Evolutionary conservation across 139 green algal genomes (phyloP), one percentile per base, ranked within the genome.

Genomic region (Coelastrella sp.): DNA sequence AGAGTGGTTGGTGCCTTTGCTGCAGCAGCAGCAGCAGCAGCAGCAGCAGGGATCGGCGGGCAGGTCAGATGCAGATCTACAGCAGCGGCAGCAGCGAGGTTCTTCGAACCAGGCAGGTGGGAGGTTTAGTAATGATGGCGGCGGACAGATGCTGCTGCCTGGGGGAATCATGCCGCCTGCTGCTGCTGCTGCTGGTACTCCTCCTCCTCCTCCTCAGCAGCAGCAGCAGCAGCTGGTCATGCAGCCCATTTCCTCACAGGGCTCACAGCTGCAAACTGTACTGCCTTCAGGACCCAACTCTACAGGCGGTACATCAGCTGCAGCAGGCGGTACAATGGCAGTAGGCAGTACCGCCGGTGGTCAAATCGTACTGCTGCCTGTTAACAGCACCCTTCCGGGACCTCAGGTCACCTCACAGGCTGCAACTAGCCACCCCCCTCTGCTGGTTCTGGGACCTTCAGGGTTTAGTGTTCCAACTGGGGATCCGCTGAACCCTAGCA

Each of bases 221-320:
- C 85, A 92, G 66, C 78, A 89, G 56, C 76, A 89, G 73, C 78
- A 78, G 25, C 68, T 84, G 58, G 81, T n/a, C 20, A 66, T 87
- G 60, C 61, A 57, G 58, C 61, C 61, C 8, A 17, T 76, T 12
- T 11, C 70, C 11, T 11, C 10, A 68, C 79, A 72, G 78, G 20
- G 27, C 58, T 68, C 22, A 8, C 58, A 85, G 27, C 20, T 19
- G 49, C 57, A 68, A 12, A 70, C 22, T 5, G 7, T n/a, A 83
- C 8, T 22, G 25, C 27, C 8, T 25, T 65, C 68, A 79, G 66
- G 75, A 60, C 49, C 76, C 17, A 60, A 14, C 27, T 19, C 84
- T 84, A 49, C 78, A 74, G 56, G 70, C 78, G 61, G 60, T 27
- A 14, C 76, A 76, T 63, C 81, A 87, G 22, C 83, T 88, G 58